Base-by-base conservation (phyloP, 202 grass and related monocot genomes). In the Sporobolus alterniflorus region DNA sequence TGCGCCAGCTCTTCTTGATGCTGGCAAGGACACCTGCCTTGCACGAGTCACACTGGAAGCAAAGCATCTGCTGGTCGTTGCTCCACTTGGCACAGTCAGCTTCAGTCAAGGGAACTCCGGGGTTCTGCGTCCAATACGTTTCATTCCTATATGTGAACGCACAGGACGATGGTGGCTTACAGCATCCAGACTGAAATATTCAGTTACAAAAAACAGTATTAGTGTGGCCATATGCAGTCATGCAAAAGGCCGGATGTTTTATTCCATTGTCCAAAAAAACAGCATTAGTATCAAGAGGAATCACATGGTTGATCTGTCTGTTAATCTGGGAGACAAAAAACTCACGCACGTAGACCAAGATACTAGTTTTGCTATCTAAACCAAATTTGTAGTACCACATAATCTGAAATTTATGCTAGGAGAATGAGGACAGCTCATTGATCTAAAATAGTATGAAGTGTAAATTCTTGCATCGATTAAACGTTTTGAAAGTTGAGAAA, bases 1-100 rank as follows among this genome's bases (percentile, higher is more conserved):
- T 99, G 78, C 96, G 91, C 96, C 96, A 99, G 85, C 91, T 99
- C 76, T 86, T 90, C 85, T 90, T 93, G 82, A 96, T 94, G 69
- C 89, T 77, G 0, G 93, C 93, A 2, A 96, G 91, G 76, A 98
- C 92, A 11, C 96, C 90, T 0, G 92, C 96, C 76, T 98, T 98
- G 87, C 96, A 98, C 1, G 96, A 98, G 79, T 90, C 77, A 0
- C 96, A 98, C 21, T 66, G 40, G 26, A 87, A 91, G 90, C 96
- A 98, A 0, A 98, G 79, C 25, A 20, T 55, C 63, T 92, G 88
- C 64, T 95, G 96, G 73, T 95, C 83, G 16, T 93, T 95, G 87
- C 12, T 98, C 96, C 96, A 98, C 41, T 6, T 88, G 26, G 0
- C 10, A 77, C 96, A 99, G 55, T 99, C 96, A 0, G 25, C 0